Evolutionary conservation across 306 rosid species (phyloP), one percentile per base, ranked within the genome.

Genomic region (Trifolium pratense): DNA sequence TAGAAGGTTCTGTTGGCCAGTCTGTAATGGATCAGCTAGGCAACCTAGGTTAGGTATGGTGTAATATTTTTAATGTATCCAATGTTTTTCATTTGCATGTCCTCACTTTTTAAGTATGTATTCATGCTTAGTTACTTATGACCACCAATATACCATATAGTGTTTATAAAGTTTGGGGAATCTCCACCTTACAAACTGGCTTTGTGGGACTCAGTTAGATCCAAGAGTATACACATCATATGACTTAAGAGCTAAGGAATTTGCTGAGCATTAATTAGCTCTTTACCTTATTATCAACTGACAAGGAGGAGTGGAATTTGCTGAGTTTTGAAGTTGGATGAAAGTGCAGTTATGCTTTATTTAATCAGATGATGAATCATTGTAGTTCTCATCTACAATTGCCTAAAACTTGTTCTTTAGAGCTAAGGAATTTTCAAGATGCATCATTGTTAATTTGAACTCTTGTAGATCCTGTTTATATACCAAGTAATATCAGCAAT

Each of bases 31-130:
- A 94, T 78, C 96, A 86, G 84, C 89, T 94, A 60, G 88, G 84
- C 86, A 88, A 87, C 87, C 89, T 93, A 48, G 96, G 98, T 94
- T 93, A 48, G 96, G 98, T 94, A 91, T 16, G 74, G 52, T 8
- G 83, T 75, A 66, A 52, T 23, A 26, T 81, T 74, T 51, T 49
- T 43, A 31, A 6, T 23, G 2, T 56, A 37, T 42, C 25, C 49
- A 20, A 26, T 61, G 26, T 57, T 48, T 81, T 58, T 49, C 9
- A 29, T 49, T 39, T 60, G 32, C 16, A 5, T 23, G n/a, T 56
- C 21, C 21, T n/a, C 20, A n/a, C 55, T n/a, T 48, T 48, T 48
- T 48, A 5, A n/a, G n/a, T 6, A 48, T n/a, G 55, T 5, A n/a
- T 15, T 21, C 4, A 48, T 48, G 20, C 55, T 48, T 48, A 48